A percentile compares a stretch with the other conserved stretches of the same genome.
phyloP scores from a whole-genome alignment of 108 stramenopile species.

The Cyclostephanos tholiformis region DNA sequence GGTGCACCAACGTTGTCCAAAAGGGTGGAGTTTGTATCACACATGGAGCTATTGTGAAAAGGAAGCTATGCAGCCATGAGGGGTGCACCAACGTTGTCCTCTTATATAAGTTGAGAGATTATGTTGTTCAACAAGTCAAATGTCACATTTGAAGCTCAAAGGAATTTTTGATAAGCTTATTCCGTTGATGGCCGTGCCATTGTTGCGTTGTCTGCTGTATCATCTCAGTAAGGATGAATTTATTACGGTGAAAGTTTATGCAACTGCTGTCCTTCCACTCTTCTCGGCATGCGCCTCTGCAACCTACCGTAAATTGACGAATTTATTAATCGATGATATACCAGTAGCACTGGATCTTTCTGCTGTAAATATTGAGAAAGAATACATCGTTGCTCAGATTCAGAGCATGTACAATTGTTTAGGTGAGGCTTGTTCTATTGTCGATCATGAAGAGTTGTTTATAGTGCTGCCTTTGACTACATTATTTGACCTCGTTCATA shows the following conservation, averaged over 20 bases:
- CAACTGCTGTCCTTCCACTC: constrained; percentile 70
- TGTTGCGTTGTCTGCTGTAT: constrained; percentile 70
- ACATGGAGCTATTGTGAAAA: too few species aligned
- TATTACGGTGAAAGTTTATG: constrained; percentile 63
- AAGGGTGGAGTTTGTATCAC: too few species aligned
- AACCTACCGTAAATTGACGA: constrained; percentile 58
- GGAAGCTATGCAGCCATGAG: too few species aligned
- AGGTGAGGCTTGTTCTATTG: constrained; percentile 15
- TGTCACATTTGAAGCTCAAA: constrained; percentile 55
- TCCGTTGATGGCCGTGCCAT: constrained; percentile 69
- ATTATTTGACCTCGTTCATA: not conserved
- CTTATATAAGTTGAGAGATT: too few species aligned
- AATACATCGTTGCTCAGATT: constrained; percentile 56
- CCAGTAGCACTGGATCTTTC: not conserved
- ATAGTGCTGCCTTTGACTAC: not conserved
- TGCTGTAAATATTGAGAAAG: constrained; percentile 39
- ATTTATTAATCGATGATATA: constrained; percentile 47
- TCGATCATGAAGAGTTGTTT: not conserved
- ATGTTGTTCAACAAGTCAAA: constrained; percentile 62
- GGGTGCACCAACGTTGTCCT: too few species aligned
- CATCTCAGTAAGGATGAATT: constrained; percentile 55
- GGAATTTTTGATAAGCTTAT: constrained; percentile 64
- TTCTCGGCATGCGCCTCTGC: constrained; percentile 61
- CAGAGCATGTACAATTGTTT: constrained; percentile 69
- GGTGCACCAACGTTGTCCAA: too few species aligned